Evolutionary conservation across 2,329 filamentous ascomycete genomes (phyloP).

Genomic region (Botryotinia convoluta): DNA sequence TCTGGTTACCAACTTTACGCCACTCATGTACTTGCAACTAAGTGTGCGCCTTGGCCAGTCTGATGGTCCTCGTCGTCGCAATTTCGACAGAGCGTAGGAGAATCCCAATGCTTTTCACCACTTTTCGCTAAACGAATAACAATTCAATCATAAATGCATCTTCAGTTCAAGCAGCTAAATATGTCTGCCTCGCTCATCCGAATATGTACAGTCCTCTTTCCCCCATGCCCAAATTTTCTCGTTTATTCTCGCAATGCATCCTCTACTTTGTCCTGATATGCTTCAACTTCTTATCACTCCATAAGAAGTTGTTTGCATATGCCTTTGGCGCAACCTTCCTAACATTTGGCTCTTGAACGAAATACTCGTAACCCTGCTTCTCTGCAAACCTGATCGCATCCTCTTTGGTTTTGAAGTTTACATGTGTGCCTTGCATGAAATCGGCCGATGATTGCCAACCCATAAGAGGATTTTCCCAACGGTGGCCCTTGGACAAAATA

Average conservation of each 20-base stretch:
- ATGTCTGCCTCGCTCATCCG: slow-evolving; percentile 8
- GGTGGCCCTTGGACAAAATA: slow-evolving; percentile 82
- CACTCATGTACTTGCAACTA: not conserved
- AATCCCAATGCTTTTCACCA: not conserved
- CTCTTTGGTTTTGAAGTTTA: slow-evolving; percentile 90
- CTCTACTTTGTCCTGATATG: slow-evolving; percentile 74
- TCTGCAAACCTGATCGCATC: slow-evolving; percentile 93
- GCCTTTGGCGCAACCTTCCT: slow-evolving; percentile 85
- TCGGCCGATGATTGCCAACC: slow-evolving; percentile 97
- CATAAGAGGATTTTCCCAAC: slow-evolving; percentile 98
- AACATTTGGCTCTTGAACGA: slow-evolving; percentile 93
- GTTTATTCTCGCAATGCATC: not conserved
- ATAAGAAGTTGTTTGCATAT: slow-evolving; percentile 95
- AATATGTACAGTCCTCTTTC: slow-evolving; percentile 19
- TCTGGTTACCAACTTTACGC: not conserved
- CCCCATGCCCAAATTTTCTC: no score
- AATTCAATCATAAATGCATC: not conserved
- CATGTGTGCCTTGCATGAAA: slow-evolving; percentile 87
- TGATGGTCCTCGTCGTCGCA: not conserved
- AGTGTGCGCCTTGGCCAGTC: not conserved
- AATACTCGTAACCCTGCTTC: slow-evolving; percentile 99
- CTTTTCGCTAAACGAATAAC: not conserved
- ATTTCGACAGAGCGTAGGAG: not conserved
- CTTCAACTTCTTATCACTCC: slow-evolving; percentile 83
- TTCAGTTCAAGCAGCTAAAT: slow-evolving; percentile 3